These are phyloP conservation scores for Alopecurus myosuroides DNA, from an alignment of 176 grass and related monocot species.

Conservation along the genomic window DNA sequence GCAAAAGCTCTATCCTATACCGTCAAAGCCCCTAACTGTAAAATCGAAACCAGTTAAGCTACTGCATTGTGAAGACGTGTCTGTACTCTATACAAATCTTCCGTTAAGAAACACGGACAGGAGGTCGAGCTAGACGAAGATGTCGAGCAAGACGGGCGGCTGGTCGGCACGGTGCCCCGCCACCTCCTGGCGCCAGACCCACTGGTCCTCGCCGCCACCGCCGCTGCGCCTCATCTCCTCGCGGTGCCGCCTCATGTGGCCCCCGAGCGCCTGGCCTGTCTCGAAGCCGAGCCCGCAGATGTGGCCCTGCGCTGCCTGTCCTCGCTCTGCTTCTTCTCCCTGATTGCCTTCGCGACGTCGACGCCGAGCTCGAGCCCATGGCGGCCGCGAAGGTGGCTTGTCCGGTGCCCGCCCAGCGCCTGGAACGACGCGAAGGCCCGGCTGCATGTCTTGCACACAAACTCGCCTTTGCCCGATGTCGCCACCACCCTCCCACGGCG, in stretches of 20 bases:
- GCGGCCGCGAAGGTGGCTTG: too few species aligned
- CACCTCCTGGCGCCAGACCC: constrained; percentile 22
- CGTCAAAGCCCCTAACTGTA: not conserved
- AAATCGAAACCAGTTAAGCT: not conserved
- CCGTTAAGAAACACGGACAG: not conserved
- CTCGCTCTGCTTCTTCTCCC: constrained; percentile 15
- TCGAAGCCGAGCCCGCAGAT: not conserved
- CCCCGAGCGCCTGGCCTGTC: not conserved
- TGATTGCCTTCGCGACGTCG: constrained; percentile 14
- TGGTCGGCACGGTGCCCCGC: not conserved
- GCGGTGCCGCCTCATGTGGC: constrained; percentile 51
- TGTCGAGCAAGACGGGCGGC: constrained; percentile 21
- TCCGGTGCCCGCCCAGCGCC: too few species aligned
- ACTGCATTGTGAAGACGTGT: not conserved
- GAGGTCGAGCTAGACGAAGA: constrained; percentile 11
- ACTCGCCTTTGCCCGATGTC: too few species aligned
- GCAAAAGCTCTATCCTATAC: not conserved
- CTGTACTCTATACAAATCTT: not conserved
- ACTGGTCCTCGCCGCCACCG: not conserved
- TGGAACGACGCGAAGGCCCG: too few species aligned
- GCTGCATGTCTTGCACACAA: too few species aligned
- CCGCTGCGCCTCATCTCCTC: not conserved
- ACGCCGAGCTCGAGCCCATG: constrained; percentile 31
- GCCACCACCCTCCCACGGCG: too few species aligned
- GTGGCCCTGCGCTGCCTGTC: not conserved